Conservation (phyloP, 148 eudicot genomes). For the Mesembryanthemum crystallinum region DNA sequence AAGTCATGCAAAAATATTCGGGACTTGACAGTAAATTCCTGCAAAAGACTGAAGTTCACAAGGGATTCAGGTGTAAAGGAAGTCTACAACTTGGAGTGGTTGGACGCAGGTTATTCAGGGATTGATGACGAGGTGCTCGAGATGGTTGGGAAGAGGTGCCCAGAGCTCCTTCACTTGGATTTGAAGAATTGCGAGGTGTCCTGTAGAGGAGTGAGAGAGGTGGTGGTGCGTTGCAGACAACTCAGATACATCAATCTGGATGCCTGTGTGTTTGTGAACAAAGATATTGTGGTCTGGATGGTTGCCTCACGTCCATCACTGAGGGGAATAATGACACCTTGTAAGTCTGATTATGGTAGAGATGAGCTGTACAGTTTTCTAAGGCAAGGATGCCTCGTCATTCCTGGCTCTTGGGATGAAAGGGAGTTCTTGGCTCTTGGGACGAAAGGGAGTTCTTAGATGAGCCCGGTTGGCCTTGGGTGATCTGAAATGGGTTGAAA, state of each 20-base stretch:
- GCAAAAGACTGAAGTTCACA: not conserved
- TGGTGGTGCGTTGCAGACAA: not conserved
- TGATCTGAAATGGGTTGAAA: too few relatives aligned
- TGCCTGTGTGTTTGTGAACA: not conserved
- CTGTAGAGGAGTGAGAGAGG: not conserved
- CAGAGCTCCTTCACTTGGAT: not conserved
- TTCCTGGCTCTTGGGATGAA: not conserved
- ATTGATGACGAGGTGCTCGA: not conserved
- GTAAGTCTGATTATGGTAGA: not conserved
- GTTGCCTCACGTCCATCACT: not conserved
- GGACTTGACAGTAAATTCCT: not conserved
- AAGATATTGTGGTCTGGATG: not conserved
- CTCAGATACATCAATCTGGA: not conserved
- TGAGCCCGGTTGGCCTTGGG: too few relatives aligned
- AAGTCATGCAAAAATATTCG: not conserved
- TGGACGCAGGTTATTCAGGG: not conserved
- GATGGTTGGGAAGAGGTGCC: not conserved
- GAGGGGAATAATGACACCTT: slow-evolving; percentile 8
- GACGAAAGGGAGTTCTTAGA: too few relatives aligned
- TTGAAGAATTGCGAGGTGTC: not conserved
- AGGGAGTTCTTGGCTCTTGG: too few relatives aligned
- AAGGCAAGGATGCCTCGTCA: not conserved
- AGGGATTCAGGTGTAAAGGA: not conserved
- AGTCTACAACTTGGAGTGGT: not conserved
- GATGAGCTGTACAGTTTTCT: not conserved